phyloP scores from a whole-genome alignment of 2,329 filamentous ascomycete genomes.

The Microcera coccophila region DNA sequence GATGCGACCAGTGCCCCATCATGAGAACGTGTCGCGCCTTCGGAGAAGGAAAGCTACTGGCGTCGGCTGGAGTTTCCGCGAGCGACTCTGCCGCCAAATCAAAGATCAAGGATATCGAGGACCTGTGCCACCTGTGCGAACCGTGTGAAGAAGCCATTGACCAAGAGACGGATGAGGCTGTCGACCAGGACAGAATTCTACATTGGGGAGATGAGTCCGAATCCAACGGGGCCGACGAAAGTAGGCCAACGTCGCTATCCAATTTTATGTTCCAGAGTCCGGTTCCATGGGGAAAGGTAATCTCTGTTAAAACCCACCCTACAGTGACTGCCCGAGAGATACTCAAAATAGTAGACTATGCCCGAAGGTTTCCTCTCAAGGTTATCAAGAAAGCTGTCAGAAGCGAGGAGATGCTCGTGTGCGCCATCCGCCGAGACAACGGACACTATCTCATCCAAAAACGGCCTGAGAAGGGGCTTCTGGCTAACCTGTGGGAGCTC shows the following conservation, averaged over 20 bases:
- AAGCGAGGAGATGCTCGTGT: slow-evolving; percentile 51
- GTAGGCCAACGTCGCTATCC: slow-evolving; percentile 32
- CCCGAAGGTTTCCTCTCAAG: slow-evolving; percentile 50
- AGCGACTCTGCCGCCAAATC: slow-evolving; percentile 7
- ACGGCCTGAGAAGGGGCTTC: slow-evolving; percentile 50
- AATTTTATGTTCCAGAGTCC: slow-evolving; percentile 34
- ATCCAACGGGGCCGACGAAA: slow-evolving; percentile 13
- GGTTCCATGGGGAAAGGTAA: slow-evolving; percentile 7
- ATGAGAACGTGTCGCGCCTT: slow-evolving; percentile 50
- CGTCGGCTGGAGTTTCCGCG: slow-evolving; percentile 11
- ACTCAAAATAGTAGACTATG: slow-evolving; percentile 41
- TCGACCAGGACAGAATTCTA: slow-evolving; percentile 1
- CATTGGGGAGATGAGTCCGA: no score
- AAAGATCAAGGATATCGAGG: slow-evolving; percentile 45
- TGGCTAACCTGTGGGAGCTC: slow-evolving; percentile 56
- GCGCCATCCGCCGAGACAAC: slow-evolving; percentile 45
- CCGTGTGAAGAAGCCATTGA: slow-evolving; percentile 38
- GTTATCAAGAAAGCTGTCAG: slow-evolving; percentile 49
- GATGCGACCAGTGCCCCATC: slow-evolving; percentile 51
- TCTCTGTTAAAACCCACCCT: slow-evolving; percentile 10
- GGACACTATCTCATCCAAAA: slow-evolving; percentile 46
- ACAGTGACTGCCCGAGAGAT: slow-evolving; percentile 21
- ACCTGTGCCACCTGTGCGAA: slow-evolving; percentile 47
- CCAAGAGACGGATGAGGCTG: slow-evolving; percentile 15
- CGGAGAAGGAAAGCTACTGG: slow-evolving; percentile 40